phyloP scores from a whole-genome alignment of 73 alveolate genomes.

The Breviolum minutum region DNA sequence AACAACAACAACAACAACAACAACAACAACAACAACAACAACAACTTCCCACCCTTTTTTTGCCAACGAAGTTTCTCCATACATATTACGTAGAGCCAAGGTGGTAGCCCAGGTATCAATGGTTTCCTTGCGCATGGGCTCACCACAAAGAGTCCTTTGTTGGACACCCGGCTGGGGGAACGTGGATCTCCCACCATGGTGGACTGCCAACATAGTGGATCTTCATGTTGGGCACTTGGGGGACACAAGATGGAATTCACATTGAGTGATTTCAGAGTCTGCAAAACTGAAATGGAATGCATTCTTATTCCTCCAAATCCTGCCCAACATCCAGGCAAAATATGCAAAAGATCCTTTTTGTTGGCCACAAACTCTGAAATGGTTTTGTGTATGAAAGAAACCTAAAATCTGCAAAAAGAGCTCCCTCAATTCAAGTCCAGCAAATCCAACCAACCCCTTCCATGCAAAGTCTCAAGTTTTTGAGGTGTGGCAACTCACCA shows the following conservation, averaged over 20 bases:
- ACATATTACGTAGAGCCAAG: slow-evolving; percentile 61
- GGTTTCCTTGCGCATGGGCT: slow-evolving; percentile 87
- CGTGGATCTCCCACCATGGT: too few relatives aligned
- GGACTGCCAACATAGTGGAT: too few relatives aligned
- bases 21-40: neutral
- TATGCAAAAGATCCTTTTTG: too few relatives aligned
- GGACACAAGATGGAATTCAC: too few relatives aligned
- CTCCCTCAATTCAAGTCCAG: too few relatives aligned
- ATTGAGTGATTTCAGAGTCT: too few relatives aligned
- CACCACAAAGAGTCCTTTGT: slow-evolving; percentile 70
- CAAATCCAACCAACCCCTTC: neutral
- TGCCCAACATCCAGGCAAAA: too few relatives aligned
- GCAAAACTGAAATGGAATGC: too few relatives aligned
- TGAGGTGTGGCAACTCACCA: slow-evolving; percentile 40
- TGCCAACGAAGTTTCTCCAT: slow-evolving; percentile 12
- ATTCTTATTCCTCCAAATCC: too few relatives aligned
- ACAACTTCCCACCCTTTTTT: neutral
- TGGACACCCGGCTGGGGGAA: neutral
- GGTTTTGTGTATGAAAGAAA: neutral
- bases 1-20: neutral
- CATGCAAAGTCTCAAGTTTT: slow-evolving; percentile 2
- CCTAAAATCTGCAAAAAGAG: neutral
- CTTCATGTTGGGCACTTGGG: too few relatives aligned
- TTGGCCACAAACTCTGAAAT: neutral
- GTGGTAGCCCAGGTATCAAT: slow-evolving; percentile 17